Conservation (phyloP, 805 yeast genomes). For the Saccharomycodes ludwigii region DNA sequence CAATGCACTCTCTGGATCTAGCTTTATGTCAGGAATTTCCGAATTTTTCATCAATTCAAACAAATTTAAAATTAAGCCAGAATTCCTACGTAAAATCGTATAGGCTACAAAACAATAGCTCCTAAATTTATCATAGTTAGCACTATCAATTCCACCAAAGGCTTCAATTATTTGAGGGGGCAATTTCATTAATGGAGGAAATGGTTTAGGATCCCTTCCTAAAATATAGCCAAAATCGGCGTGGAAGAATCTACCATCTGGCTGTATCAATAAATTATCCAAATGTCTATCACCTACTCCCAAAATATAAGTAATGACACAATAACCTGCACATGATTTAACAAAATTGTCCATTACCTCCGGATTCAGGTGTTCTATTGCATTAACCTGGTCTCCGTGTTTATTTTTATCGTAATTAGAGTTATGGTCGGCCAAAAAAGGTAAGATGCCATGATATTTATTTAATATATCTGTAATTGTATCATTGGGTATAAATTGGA, state of each 20-base stretch:
- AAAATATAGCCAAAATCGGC: slow-evolving; percentile 95
- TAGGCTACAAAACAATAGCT: slow-evolving; percentile 92
- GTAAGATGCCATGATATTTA: slow-evolving; percentile 63
- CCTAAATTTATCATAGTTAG: slow-evolving; percentile 75
- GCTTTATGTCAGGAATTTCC: slow-evolving; percentile 76
- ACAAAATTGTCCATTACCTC: slow-evolving; percentile 88
- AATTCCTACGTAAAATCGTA: slow-evolving; percentile 77
- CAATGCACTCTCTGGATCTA: slow-evolving; percentile 78
- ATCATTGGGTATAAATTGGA: slow-evolving; percentile 89
- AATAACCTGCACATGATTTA: slow-evolving; percentile 93
- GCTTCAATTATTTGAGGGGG: slow-evolving; percentile 97
- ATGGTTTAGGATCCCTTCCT: slow-evolving; percentile 97
- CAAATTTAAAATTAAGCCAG: slow-evolving; percentile 78
- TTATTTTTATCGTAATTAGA: slow-evolving; percentile 19
- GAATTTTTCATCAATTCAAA: slow-evolving; percentile 92
- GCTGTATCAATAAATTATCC: slow-evolving; percentile 74
- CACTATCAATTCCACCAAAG: slow-evolving; percentile 87
- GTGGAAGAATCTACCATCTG: slow-evolving; percentile 87
- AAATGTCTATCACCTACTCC: slow-evolving; percentile 98
- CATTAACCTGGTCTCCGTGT: not conserved
- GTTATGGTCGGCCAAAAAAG: slow-evolving; percentile 48
- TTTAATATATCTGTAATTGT: slow-evolving; percentile 72
- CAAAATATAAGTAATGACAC: slow-evolving; percentile 84
- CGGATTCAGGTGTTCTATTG: slow-evolving; percentile 30
- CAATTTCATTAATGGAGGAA: slow-evolving; percentile 95